Evolutionary conservation across 1,139 yeast genomes (phyloP).

Genomic region (Hansenula lynferdii): DNA sequence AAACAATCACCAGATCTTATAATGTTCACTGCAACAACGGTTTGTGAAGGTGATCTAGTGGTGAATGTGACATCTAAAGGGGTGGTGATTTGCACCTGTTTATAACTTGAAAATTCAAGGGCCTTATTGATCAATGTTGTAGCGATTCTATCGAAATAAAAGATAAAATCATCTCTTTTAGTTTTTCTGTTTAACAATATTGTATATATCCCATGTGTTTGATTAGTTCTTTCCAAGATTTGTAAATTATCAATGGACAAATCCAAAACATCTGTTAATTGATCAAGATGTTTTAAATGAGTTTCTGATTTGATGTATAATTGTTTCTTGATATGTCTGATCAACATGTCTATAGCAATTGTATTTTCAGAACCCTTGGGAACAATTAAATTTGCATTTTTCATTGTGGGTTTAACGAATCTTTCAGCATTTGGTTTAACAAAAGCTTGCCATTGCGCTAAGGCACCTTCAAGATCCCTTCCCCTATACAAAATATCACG

Average conservation of each 20-base stretch:
- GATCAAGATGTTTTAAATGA: conserved; percentile 58
- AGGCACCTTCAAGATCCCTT: conserved; percentile 74
- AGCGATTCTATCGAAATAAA: conserved; percentile 79
- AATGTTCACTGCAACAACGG: conserved; percentile 68
- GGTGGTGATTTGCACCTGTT: conserved; percentile 33
- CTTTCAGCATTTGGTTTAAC: conserved; percentile 91
- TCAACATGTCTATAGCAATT: conserved; percentile 75
- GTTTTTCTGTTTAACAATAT: conserved; percentile 55
- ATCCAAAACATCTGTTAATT: conserved; percentile 38
- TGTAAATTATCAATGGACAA: conserved; percentile 20
- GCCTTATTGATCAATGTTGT: conserved; percentile 64
- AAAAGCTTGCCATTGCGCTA: conserved; percentile 83
- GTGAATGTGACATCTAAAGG: conserved; percentile 34
- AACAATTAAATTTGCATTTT: conserved; percentile 76
- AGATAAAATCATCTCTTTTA: conserved; percentile 71
- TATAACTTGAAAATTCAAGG: conserved; percentile 40
- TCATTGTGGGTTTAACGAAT: conserved; percentile 72
- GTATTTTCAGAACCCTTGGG: conserved; percentile 85
- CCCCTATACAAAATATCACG: conserved; percentile 87
- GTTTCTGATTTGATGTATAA: conserved; percentile 55
- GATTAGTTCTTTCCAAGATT: conserved; percentile 57
- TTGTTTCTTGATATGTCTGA: conserved; percentile 75
- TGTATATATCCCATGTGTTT: conserved; percentile 67
- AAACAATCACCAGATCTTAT: conserved; percentile 94
- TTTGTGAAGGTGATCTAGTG: conserved; percentile 41